Evolutionary conservation across 2,329 filamentous ascomycete genomes (phyloP).

Genomic region (Uncinocarpus reesii): DNA sequence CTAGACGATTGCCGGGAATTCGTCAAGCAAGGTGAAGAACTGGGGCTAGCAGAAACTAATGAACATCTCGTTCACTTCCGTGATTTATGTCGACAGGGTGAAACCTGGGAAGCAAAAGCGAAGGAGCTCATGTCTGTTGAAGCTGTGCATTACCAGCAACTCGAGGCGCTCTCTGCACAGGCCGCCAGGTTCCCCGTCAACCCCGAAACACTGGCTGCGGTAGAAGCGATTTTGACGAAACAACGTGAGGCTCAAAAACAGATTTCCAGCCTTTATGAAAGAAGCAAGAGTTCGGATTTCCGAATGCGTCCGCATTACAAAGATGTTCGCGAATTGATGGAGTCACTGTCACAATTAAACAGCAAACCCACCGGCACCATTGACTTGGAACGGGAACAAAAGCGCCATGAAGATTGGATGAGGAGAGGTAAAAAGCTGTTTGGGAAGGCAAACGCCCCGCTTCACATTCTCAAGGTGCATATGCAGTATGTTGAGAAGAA

Average conservation of each 20-base stretch:
- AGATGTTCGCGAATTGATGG: constrained; percentile 84
- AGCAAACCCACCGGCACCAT: constrained; percentile 85
- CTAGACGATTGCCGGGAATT: constrained; percentile 70
- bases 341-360: constrained; percentile 75
- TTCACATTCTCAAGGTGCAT: constrained; percentile 90
- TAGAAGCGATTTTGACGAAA: constrained; percentile 89
- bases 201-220: constrained; percentile 63
- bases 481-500: constrained; percentile 87
- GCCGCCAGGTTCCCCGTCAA: constrained; percentile 72
- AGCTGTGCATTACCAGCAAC: constrained; percentile 81
- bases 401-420: constrained; percentile 98
- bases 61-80: constrained; percentile 66
- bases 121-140: constrained; percentile 89
- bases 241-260: constrained; percentile 88
- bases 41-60: constrained; percentile 70
- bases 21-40: constrained; percentile 63
- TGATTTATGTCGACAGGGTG: constrained; percentile 64
- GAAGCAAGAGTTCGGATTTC: constrained; percentile 64
- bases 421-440: constrained; percentile 94
- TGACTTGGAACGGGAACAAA: constrained; percentile 88
- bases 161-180: constrained; percentile 82
- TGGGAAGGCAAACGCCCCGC: constrained; percentile 90
- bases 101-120: constrained; percentile 86
- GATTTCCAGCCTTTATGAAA: constrained; percentile 70
- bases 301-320: constrained; percentile 72